Percentiles rank a stretch among this genome's conserved stretches.
Conservation (phyloP, 306 rosid species). For the Glycine latifolia region DNA sequence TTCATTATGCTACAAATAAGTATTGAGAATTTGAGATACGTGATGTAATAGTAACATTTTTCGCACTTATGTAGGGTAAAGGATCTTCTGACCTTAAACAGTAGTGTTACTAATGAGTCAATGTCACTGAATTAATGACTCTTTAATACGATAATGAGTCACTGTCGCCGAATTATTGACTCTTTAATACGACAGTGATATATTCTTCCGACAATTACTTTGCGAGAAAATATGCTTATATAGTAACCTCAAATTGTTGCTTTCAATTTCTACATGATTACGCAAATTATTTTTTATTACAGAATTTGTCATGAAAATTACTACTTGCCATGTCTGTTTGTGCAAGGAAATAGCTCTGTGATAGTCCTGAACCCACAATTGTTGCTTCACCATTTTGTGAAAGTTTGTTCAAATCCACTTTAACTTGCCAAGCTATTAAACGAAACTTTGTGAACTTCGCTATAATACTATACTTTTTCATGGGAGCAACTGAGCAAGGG, state of each 20-base stretch:
- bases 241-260: conserved; percentile 2
- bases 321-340: neutral
- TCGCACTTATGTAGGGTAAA: neutral
- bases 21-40: too few relatives aligned
- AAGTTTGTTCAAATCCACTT: neutral
- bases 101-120: neutral
- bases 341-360: neutral
- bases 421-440: conserved; percentile 17
- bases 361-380: neutral
- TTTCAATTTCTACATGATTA: conserved; percentile 11
- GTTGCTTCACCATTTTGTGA: conserved; percentile 15
- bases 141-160: conserved; percentile 19
- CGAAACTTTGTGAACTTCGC: neutral
- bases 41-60: neutral
- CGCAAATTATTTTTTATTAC: neutral
- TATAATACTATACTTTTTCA: too few relatives aligned
- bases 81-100: neutral
- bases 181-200: conserved; percentile 13
- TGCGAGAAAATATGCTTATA: conserved; percentile 11
- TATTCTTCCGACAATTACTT: conserved; percentile 23
- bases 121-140: neutral
- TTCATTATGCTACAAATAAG: too few relatives aligned
- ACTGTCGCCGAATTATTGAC: neutral
- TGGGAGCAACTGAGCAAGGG: too few relatives aligned
- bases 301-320: neutral